These are phyloP conservation scores for Ceratobasidium sp. DNA, from an alignment of 1,284 basidiomycete species.

Conservation along the genomic window DNA sequence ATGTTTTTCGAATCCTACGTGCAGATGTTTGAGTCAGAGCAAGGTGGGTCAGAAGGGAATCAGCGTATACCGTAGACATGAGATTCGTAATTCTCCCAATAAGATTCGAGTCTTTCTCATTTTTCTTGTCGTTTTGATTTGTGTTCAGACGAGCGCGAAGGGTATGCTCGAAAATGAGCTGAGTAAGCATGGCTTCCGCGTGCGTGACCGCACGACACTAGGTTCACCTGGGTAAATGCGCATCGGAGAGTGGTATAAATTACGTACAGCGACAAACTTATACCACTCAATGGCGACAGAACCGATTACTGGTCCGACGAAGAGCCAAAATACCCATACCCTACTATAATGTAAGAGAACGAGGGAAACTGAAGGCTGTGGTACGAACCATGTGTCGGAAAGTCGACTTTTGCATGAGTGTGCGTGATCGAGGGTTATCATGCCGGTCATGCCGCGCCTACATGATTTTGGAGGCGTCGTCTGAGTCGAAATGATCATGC, in stretches of 20 bases:
- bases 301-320: slow-evolving; percentile 39
- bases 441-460: too few species aligned
- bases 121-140: too few species aligned
- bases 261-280: slow-evolving; percentile 36
- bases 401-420: too few species aligned
- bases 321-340: slow-evolving; percentile 42
- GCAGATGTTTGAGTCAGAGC: background rate
- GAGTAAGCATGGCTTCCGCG: slow-evolving; percentile 42
- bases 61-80: slow-evolving; percentile 27
- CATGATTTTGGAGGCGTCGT: too few species aligned
- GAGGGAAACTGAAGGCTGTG: background rate
- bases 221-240: slow-evolving; percentile 3
- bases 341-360: background rate
- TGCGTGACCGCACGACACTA: too few species aligned
- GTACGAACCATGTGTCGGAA: slow-evolving; percentile 40
- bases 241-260: background rate
- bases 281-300: slow-evolving; percentile 40
- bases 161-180: slow-evolving; percentile 55
- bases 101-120: slow-evolving; percentile 21
- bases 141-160: slow-evolving; percentile 64
- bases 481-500: too few species aligned
- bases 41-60: background rate
- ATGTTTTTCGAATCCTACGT: slow-evolving; percentile 39
- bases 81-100: slow-evolving; percentile 42
- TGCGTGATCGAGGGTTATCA: too few species aligned